Conservation (phyloP, 176 grass and related monocot species). For the Avena insularis region DNA sequence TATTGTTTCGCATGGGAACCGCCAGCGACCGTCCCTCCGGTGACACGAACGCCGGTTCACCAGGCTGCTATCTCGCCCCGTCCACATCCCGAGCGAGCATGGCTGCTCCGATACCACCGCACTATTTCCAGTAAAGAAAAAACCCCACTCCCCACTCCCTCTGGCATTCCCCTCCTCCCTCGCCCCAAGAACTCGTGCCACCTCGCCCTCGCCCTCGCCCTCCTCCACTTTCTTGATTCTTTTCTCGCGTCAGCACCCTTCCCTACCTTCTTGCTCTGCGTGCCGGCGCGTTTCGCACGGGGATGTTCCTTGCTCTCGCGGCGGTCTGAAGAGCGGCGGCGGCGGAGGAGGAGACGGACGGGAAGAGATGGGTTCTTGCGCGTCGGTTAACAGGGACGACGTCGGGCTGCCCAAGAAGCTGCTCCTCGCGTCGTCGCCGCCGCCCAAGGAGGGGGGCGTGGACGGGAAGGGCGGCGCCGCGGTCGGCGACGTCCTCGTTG, state of each 20-base stretch:
- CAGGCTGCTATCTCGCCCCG: background rate
- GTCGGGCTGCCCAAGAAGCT: slow-evolving; percentile 52
- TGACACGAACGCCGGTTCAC: background rate
- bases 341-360: background rate
- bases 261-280: slow-evolving; percentile 6
- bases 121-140: slow-evolving; percentile 52
- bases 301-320: background rate
- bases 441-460: slow-evolving; percentile 56
- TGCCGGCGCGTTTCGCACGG: background rate
- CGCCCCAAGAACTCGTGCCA: slow-evolving; percentile 31
- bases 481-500: slow-evolving; percentile 44
- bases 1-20: background rate
- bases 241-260: background rate
- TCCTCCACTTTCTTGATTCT: slow-evolving; percentile 28
- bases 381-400: slow-evolving; percentile 68
- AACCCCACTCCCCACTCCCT: slow-evolving; percentile 18
- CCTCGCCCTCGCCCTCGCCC: background rate
- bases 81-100: slow-evolving; percentile 27
- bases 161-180: background rate
- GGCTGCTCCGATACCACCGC: slow-evolving; percentile 37
- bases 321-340: slow-evolving; percentile 8
- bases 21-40: background rate
- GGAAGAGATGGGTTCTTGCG: slow-evolving; percentile 87
- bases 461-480: slow-evolving; percentile 48
- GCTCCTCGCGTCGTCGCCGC: slow-evolving; percentile 55